A percentile compares a stretch with the other conserved stretches of the same genome.
phyloP scores from a whole-genome alignment of 257 asterid species.

The Salvia miltiorrhiza region DNA sequence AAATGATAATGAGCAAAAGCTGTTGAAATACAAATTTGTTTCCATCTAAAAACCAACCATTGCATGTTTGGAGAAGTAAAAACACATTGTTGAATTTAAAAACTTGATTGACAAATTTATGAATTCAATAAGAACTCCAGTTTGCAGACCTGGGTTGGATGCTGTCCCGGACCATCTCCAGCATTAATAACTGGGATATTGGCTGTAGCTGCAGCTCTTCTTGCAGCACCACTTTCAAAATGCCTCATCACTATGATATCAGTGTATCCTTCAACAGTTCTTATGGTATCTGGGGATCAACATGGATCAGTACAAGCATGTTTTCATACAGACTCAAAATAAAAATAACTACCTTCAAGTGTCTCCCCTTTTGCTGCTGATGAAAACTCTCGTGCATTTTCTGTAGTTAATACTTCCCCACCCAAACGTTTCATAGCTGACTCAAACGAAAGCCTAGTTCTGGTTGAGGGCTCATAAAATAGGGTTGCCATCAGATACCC shows the following conservation, averaged over 20 bases:
- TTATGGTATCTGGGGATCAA: conserved; percentile 60
- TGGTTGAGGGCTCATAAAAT: conserved; percentile 91
- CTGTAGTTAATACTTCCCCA: conserved; percentile 90
- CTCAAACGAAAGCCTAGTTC: conserved; percentile 96
- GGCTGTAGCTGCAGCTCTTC: conserved; percentile 76
- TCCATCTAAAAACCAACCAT: not conserved
- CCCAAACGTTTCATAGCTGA: conserved; percentile 91
- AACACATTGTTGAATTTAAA: not conserved
- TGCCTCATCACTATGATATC: conserved; percentile 95
- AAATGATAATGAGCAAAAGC: not conserved
- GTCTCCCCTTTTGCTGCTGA: conserved; percentile 99
- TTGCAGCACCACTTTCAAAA: conserved; percentile 97
- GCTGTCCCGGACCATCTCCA: conserved; percentile 99
- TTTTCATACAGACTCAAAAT: not conserved
- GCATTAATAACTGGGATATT: conserved; percentile 88
- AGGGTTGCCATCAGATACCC: conserved; percentile 93
- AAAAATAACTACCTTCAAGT: conserved; percentile 64
- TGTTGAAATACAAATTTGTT: not conserved
- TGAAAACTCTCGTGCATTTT: conserved; percentile 93
- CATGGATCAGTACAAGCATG: not conserved
- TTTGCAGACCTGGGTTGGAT: conserved; percentile 83
- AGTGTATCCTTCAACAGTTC: conserved; percentile 91
- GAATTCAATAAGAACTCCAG: not conserved
- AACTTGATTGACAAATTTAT: not conserved
- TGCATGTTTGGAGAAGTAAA: not conserved